Conservation (phyloP, 345 rosid species). For the Alliaria petiolata region DNA sequence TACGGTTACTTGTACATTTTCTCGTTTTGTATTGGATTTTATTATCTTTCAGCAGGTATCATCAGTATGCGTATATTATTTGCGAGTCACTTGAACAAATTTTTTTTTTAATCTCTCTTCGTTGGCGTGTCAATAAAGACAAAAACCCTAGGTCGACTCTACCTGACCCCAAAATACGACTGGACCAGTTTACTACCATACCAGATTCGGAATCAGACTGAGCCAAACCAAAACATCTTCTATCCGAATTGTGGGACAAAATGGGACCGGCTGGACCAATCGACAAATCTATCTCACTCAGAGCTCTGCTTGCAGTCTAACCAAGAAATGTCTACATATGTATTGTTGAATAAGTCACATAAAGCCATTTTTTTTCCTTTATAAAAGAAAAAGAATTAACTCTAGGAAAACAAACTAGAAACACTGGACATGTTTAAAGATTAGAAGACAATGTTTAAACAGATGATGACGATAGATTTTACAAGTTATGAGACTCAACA, state of each 20-base stretch:
- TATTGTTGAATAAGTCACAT: not conserved
- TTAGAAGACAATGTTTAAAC: too few relatives aligned
- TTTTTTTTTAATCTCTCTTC: not conserved
- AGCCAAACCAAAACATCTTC: constrained; percentile 17
- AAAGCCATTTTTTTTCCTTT: too few relatives aligned
- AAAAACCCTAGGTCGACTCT: not conserved
- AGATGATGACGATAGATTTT: not conserved
- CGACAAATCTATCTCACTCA: not conserved
- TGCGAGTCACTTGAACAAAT: not conserved
- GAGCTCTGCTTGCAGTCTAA: not conserved
- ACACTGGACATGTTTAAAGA: too few relatives aligned
- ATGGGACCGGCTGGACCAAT: constrained; percentile 24
- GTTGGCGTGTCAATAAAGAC: not conserved
- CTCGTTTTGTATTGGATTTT: not conserved
- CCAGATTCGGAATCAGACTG: constrained; percentile 1
- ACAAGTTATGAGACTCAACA: not conserved
- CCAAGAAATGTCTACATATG: not conserved
- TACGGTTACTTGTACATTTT: not conserved
- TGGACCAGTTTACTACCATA: not conserved
- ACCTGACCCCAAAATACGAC: not conserved
- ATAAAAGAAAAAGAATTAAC: too few relatives aligned
- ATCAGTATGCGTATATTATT: too few relatives aligned
- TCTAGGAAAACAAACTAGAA: too few relatives aligned
- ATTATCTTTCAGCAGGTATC: not conserved
- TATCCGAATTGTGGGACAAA: not conserved